Evolutionary conservation across 139 green algal species (phyloP).

Genomic region (Penium margaritaceum): DNA sequence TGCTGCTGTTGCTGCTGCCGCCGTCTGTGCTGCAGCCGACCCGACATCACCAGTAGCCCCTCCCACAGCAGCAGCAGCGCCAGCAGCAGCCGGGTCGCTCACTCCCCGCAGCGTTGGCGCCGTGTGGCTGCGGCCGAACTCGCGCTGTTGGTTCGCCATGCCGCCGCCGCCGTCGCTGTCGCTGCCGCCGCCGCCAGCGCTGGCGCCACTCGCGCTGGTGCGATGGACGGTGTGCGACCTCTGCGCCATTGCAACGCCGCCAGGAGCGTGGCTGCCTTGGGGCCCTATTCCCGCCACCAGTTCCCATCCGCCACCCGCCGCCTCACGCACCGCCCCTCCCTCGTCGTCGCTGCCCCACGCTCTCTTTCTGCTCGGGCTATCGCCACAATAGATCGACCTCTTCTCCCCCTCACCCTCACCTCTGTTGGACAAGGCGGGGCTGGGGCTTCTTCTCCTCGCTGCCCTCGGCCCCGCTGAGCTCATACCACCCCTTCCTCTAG

Average conservation of each 20-base stretch:
- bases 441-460: neutral
- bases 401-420: conserved; percentile 6
- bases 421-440: neutral
- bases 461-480: conserved; percentile 1
- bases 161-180: too few species aligned
- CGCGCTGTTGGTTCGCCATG: too few species aligned
- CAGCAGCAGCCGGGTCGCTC: conserved; percentile 1
- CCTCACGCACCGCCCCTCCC: conserved; percentile 2
- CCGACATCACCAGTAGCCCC: neutral
- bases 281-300: neutral
- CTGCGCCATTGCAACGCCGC: too few species aligned
- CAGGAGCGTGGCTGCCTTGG: too few species aligned
- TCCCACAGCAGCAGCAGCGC: neutral
- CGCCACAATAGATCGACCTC: neutral
- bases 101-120: too few species aligned
- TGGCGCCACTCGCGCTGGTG: neutral
- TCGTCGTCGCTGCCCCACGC: neutral
- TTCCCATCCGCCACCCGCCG: neutral
- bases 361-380: conserved; percentile 1
- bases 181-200: too few species aligned
- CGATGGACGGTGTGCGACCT: neutral
- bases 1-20: too few species aligned
- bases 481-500: neutral
- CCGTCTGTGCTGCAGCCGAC: too few species aligned
- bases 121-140: too few species aligned